Evolutionary conservation across 139 green algal species (phyloP).

Genomic region (Bryopsis sp.): DNA sequence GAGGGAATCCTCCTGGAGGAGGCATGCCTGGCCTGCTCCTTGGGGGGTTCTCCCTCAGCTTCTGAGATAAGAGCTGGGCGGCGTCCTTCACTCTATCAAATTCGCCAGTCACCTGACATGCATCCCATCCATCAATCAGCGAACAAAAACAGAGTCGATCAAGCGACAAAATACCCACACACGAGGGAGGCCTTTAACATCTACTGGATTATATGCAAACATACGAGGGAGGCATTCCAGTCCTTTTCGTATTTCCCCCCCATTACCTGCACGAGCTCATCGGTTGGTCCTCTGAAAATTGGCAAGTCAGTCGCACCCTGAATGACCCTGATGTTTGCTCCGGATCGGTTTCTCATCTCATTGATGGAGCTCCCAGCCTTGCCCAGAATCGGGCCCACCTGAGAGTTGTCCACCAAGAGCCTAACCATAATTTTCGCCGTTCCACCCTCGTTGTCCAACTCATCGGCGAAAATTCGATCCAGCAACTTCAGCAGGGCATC

Average conservation of each 20-base stretch:
- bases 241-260: no score
- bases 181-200: background rate
- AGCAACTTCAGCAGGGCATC: conserved; percentile 4
- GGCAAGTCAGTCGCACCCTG: conserved; percentile 17
- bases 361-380: conserved; percentile 14
- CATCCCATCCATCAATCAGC: no score
- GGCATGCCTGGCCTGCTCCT: conserved; percentile 12
- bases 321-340: conserved; percentile 16
- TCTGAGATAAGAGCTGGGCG: background rate
- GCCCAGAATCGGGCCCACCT: conserved; percentile 17
- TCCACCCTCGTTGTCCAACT: conserved; percentile 15
- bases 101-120: conserved; percentile 19
- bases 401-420: conserved; percentile 18
- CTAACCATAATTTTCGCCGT: conserved; percentile 7
- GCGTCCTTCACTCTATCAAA: conserved; percentile 17
- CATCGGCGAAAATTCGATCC: conserved; percentile 19
- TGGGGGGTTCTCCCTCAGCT: conserved; percentile 16
- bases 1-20: conserved; percentile 7
- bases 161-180: conserved; percentile 1
- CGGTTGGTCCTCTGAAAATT: conserved; percentile 12
- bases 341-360: conserved; percentile 4
- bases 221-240: no score
- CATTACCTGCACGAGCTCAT: conserved; percentile 18
- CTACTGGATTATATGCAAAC: no score
- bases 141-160: no score